Evolutionary conservation across 768 basidiomycete genomes (phyloP).

Genomic region (Trametes punicea): DNA sequence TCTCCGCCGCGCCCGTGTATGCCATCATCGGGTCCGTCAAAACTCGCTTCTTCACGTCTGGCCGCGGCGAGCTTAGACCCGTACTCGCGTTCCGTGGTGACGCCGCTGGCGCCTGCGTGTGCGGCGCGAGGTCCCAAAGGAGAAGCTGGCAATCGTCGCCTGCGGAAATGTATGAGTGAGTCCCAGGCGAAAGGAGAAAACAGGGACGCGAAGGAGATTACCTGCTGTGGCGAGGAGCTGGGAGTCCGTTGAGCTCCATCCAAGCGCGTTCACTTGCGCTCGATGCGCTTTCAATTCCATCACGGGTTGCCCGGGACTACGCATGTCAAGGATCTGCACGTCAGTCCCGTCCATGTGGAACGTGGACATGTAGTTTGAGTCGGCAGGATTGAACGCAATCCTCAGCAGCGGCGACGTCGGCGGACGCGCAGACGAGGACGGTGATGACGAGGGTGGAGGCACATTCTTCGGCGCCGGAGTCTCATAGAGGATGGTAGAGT

Average conservation of each 20-base stretch:
- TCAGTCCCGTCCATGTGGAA: slow-evolving; percentile 92
- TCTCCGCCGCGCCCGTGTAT: slow-evolving; percentile 72
- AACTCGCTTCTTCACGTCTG: slow-evolving; percentile 73
- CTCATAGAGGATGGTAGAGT: slow-evolving; percentile 98
- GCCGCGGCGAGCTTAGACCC: slow-evolving; percentile 75
- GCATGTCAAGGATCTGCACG: slow-evolving; percentile 94
- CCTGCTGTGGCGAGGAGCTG: slow-evolving; percentile 87
- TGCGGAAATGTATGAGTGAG: slow-evolving; percentile 30
- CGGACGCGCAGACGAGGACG: slow-evolving; percentile 60
- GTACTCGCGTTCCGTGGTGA: slow-evolving; percentile 70
- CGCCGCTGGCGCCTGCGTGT: slow-evolving; percentile 52
- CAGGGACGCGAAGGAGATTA: slow-evolving; percentile 32
- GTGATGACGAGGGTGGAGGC: slow-evolving; percentile 53
- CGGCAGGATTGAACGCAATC: slow-evolving; percentile 87
- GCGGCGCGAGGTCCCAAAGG: slow-evolving; percentile 80
- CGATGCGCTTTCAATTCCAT: slow-evolving; percentile 87
- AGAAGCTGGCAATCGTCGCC: slow-evolving; percentile 94
- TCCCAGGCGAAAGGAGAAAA: slow-evolving; percentile 8
- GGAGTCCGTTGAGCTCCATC: slow-evolving; percentile 84
- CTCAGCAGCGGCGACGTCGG: slow-evolving; percentile 79
- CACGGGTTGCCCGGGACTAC: slow-evolving; percentile 92
- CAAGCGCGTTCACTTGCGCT: slow-evolving; percentile 78
- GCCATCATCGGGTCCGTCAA: slow-evolving; percentile 81
- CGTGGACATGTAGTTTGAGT: slow-evolving; percentile 94
- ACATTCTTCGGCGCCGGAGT: slow-evolving; percentile 76